Conservation (phyloP, 2,329 filamentous ascomycete genomes). For the Clarireedia monteithiana region DNA sequence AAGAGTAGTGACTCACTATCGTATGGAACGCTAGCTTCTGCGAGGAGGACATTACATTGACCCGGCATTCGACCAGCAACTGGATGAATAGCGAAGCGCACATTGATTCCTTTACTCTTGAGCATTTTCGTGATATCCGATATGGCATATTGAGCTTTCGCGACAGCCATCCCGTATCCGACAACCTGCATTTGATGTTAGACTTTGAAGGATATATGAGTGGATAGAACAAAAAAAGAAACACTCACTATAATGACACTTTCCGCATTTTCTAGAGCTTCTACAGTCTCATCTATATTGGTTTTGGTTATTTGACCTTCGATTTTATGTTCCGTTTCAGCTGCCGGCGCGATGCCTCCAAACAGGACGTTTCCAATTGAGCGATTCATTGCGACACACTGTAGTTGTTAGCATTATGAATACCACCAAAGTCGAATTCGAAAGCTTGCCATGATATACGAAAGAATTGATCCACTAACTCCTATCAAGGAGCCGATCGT, state of each 20-base stretch:
- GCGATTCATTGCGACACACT: conserved; percentile 83
- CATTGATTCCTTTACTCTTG: conserved; percentile 67
- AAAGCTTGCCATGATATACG: conserved; percentile 56
- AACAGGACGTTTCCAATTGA: conserved; percentile 86
- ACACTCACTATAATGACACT: conserved; percentile 62
- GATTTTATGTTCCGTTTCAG: conserved; percentile 61
- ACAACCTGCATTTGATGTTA: conserved; percentile 36
- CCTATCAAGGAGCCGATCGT: conserved; percentile 83
- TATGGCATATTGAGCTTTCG: conserved; percentile 87
- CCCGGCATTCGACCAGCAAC: conserved; percentile 90
- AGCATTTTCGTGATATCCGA: conserved; percentile 71
- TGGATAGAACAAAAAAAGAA: not conserved
- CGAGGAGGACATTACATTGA: conserved; percentile 84
- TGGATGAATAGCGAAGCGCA: conserved; percentile 84
- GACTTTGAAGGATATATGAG: not conserved
- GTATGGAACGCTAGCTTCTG: conserved; percentile 81
- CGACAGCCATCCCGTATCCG: conserved; percentile 90
- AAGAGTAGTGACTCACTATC: conserved; percentile 47
- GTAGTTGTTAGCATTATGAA: conserved; percentile 32
- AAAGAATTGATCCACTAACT: conserved; percentile 81
- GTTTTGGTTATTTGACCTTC: conserved; percentile 75
- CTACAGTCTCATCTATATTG: conserved; percentile 71
- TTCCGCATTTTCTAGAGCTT: conserved; percentile 67
- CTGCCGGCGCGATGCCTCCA: conserved; percentile 64
- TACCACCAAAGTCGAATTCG: not conserved